Evolutionary conservation across 139 green algal species (phyloP), one percentile per base, ranked within the genome.

Genomic region (Edaphochlamys debaryana): DNA sequence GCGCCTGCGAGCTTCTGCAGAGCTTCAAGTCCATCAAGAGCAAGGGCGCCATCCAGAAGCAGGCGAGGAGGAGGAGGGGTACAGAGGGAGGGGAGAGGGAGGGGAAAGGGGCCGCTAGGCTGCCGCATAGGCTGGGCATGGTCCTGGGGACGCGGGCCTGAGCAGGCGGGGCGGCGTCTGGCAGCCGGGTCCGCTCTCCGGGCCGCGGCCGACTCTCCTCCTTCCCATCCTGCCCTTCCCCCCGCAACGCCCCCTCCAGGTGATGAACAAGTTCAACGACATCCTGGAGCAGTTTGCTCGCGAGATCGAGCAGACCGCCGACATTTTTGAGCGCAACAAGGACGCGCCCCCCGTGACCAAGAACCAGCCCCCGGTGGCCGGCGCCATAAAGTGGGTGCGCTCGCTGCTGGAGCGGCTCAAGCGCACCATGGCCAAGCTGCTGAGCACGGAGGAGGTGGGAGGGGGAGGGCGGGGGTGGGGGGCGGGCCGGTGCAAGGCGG

Each of bases 11-110:
- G 74, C 92, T 99, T 76, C 90, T 99, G 84, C 90, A 95, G 69
- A 96, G 90, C 90, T 98, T 98, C 90, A 94, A 96, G 74, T 88
- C 78, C 50, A 98, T 98, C 82, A 92, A 95, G 87, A 92, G 81
- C 50, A 90, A 95, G 69, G 95, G 94, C 37, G 93, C 92, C 13
- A 96, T 98, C 75, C 93, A 96, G 84, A 92, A 96, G 87, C 94
- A 98, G 90, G 73, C 56, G 29, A 15, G 52, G 37, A 2, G n/a
- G n/a, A 23, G 48, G 48, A 54, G 48, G 15, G 11, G 11, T 23
- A 54, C 11, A 54, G 48, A 54, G 48, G 48, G 48, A 54, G 48
- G 48, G 48, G 11, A 15, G 48, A 54, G 9, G 48, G 15, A n/a
- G n/a, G n/a, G n/a, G n/a, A n/a, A n/a, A n/a, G n/a, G n/a, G n/a